A percentile compares a stretch with the other conserved stretches of the same genome.
These are phyloP conservation scores for Tolypocladium capitatum DNA, from an alignment of 2,329 filamentous ascomycete species.

Conservation along the genomic window DNA sequence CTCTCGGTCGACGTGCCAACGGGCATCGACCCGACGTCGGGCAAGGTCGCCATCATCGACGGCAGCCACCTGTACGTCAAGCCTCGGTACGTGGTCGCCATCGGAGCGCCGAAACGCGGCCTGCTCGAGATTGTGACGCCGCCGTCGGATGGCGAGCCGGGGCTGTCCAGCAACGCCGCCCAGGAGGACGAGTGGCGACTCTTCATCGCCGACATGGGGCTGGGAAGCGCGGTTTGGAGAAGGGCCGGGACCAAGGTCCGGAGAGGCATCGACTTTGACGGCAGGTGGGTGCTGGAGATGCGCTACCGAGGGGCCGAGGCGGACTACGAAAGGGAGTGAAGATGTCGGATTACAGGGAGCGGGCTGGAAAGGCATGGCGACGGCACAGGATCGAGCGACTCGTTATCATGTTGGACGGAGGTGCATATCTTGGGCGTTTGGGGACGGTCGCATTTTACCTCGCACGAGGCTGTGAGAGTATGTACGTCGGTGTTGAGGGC, in stretches of 20 bases:
- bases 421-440: neutral
- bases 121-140: slow-evolving; percentile 63
- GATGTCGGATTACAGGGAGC: slow-evolving; percentile 2
- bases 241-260: slow-evolving; percentile 71
- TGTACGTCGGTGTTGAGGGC: neutral
- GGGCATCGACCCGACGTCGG: slow-evolving; percentile 69
- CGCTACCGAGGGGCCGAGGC: slow-evolving; percentile 28
- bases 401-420: neutral
- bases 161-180: slow-evolving; percentile 14
- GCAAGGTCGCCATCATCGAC: slow-evolving; percentile 53
- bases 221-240: slow-evolving; percentile 71
- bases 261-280: slow-evolving; percentile 78
- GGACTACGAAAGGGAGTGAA: slow-evolving; percentile 9
- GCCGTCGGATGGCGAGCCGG: slow-evolving; percentile 23
- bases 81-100: slow-evolving; percentile 68
- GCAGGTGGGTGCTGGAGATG: slow-evolving; percentile 71
- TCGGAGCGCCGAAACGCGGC: slow-evolving; percentile 79
- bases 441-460: neutral
- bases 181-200: slow-evolving; percentile 59
- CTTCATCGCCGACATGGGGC: slow-evolving; percentile 75
- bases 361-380: neutral
- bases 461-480: neutral
- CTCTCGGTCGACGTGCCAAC: slow-evolving; percentile 85
- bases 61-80: slow-evolving; percentile 68
- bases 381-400: neutral